Base-by-base conservation (phyloP, 2,329 filamentous ascomycete species). In the Venturia nashicola region DNA sequence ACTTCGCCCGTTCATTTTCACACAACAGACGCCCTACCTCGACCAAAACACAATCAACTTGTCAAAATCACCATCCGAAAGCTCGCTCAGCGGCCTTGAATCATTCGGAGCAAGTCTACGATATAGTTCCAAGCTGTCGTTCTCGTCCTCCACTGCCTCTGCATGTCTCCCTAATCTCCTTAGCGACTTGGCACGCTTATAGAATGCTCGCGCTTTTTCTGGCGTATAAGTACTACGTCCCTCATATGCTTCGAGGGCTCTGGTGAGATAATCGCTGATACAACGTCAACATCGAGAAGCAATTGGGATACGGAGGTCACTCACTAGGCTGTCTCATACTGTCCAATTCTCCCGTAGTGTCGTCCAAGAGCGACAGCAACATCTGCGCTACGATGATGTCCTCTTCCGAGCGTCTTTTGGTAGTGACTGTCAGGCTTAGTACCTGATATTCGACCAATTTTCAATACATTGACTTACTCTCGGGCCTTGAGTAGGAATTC, bases 341-440 rank as follows among this genome's bases (percentile, higher is more conserved):
- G 44, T 57, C 68, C 12, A 61, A 66, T 23, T 46, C 40, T 44
- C 59, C 46, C 40, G 46, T 57, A 62, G 42, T 66, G 64, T 16
- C 51, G 27, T 20, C 59, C 61, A 20, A 65, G 46, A 42, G 44
- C 34, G 40, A 66, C 48, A 44, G 48, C 62, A 42, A 55, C 43
- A 51, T 66, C 65, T 27, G 65, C 65, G 8, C 51, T 62, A 14
- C 65, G 65, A 55, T 66, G 65, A 46, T 66, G 65, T 8, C 59
- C 51, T 63, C 55, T 66, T 40, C 65, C 65, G 9, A 66, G 55
- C 5, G 63, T 66, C 34, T 48, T 55, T 51, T 48, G 36, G 61
- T 66, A 66, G 40, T 66, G 65, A 27, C 51, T 57, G 18, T 36
- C 8, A 57, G 27, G 14, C 16, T 57, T 20, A 57, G 32, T 27